Evolutionary conservation across 495 filamentous ascomycete genomes (phyloP).

Genomic region (Parathielavia hyrcaniae): DNA sequence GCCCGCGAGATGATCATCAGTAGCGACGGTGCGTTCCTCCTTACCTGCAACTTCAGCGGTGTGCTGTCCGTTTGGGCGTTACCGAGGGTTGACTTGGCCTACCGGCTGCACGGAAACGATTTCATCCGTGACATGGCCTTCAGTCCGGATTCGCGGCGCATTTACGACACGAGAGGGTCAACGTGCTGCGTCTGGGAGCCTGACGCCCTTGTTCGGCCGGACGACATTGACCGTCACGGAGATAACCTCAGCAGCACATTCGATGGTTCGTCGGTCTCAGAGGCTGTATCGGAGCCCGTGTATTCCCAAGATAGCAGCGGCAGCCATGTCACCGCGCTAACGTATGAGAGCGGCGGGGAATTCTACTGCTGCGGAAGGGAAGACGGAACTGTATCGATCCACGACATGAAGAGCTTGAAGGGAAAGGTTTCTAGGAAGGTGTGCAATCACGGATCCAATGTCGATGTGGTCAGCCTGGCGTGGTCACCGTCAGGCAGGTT

Average conservation of each 20-base stretch:
- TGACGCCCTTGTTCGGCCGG: neutral
- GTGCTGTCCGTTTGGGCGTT: constrained; percentile 2
- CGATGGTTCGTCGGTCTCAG: neutral
- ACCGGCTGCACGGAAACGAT: constrained; percentile 1
- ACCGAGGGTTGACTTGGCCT: neutral
- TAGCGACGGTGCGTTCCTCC: constrained; percentile 1
- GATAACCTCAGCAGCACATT: neutral
- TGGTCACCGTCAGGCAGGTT: constrained; percentile 1
- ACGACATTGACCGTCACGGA: constrained; percentile 2
- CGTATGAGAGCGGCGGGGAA: neutral
- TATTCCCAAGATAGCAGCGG: neutral
- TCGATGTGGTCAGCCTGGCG: constrained; percentile 2
- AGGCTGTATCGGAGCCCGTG: constrained; percentile 1
- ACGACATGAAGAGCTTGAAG: neutral
- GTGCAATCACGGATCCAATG: neutral
- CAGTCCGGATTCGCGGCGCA: constrained; percentile 4
- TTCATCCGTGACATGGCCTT: constrained; percentile 2
- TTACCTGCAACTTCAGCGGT: neutral
- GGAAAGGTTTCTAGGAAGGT: constrained; percentile 4
- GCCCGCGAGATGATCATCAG: constrained; percentile 1
- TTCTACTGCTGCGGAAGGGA: constrained; percentile 3
- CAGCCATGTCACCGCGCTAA: neutral
- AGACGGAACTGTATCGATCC: neutral
- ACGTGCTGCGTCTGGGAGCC: constrained; percentile 3
- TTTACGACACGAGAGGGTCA: neutral